Evolutionary conservation across 2,329 filamentous ascomycete species (phyloP).

Genomic region (Stachybotrys chartarum): DNA sequence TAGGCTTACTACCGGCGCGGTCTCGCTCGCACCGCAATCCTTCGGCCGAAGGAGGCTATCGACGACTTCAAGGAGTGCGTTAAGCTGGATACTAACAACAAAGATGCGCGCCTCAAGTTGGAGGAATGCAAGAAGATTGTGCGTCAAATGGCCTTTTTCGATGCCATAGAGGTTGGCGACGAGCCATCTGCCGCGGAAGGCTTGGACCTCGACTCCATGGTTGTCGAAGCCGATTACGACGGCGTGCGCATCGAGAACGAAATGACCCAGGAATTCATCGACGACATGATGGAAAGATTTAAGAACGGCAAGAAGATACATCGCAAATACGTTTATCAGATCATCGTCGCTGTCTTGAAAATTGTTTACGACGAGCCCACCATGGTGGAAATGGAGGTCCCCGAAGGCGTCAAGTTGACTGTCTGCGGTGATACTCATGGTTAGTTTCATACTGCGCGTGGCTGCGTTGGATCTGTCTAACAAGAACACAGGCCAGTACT

Average conservation of each 20-base stretch:
- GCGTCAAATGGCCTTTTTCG: constrained; percentile 85
- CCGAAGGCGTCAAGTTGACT: constrained; percentile 71
- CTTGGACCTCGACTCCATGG: constrained; percentile 79
- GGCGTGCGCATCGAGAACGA: constrained; percentile 68
- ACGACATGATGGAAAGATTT: constrained; percentile 95
- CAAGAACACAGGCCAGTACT: constrained; percentile 72
- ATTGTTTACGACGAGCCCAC: constrained; percentile 89
- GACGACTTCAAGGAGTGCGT: constrained; percentile 90
- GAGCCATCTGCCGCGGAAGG: constrained; percentile 88
- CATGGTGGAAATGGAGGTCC: constrained; percentile 89
- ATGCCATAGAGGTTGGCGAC: constrained; percentile 88
- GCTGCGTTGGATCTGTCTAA: constrained; percentile 1
- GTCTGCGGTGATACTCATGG: constrained; percentile 97
- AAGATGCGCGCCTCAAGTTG: constrained; percentile 83
- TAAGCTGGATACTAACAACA: constrained; percentile 78
- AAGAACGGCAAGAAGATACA: constrained; percentile 93
- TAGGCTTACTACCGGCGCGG: constrained; percentile 93
- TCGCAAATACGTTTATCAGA: constrained; percentile 96
- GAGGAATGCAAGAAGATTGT: constrained; percentile 94
- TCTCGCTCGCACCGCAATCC: constrained; percentile 82
- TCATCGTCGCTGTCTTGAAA: constrained; percentile 82
- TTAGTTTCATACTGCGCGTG: constrained; percentile 30
- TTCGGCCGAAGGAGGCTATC: constrained; percentile 80
- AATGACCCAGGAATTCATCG: constrained; percentile 96
- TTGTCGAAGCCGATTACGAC: constrained; percentile 78